Evolutionary conservation across 345 rosid species (phyloP), one percentile per base, ranked within the genome.

Genomic region (Rhizophora apiculata): DNA sequence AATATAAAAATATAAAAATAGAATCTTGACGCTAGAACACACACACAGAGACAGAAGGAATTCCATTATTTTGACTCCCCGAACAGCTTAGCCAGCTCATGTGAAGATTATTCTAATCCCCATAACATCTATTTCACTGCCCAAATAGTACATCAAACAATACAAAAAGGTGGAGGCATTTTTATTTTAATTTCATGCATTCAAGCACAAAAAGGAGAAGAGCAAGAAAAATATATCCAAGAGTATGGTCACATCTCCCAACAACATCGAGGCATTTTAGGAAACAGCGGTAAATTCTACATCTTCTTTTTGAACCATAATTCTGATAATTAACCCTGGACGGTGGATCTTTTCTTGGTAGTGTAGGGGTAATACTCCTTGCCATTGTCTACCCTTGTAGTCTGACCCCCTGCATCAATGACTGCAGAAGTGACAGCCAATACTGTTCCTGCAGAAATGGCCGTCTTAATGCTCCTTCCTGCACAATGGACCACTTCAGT

Each of bases 351-450:
- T 84, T 95, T 90, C 91, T 88, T 85, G 55, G 89, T 90, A 59
- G 98, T 84, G 84, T 92, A 90, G 13, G 99, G 91, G 72, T 87
- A 95, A 71, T 92, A 92, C 76, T 92, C 99, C 84, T 90, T 95
- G 69, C 97, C 96, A 4, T 15, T 84, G 82, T 95, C 99, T 67
- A 78, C 34, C 85, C 96, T 92, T 65, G 94, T 95, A 58, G 98
- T 95, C 78, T 90, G 99, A 52, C 96, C 96, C 34, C 98, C 97
- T 20, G 88, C 80, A 73, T 95, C 99, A 72, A 95, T 90, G 61
- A 83, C 8, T 16, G 92, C 83, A 67, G 98, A 90, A 46, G 99
- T 95, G 71, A 89, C 77, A 6, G 97, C 99, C 49, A 95, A 76
- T 30, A 96, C 89, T 37, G 99, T 60, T 65, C 99, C 99, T 60